Percentiles rank a stretch among this genome's conserved stretches.
These are phyloP conservation scores for Metarhizium rileyi DNA, from an alignment of 2,329 filamentous ascomycete species.

Conservation along the genomic window DNA sequence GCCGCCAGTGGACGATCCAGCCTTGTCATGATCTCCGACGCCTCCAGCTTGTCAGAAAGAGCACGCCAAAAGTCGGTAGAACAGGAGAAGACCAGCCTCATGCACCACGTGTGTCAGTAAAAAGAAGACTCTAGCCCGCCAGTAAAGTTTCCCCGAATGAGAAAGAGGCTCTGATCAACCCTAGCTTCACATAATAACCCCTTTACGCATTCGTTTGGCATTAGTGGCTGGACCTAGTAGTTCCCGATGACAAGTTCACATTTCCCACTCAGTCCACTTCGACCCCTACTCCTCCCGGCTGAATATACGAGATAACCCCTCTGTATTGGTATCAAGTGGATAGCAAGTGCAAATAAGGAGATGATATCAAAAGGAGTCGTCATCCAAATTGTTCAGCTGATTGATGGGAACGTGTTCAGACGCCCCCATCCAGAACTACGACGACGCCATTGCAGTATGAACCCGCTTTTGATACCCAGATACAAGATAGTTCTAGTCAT, in stretches of 20 bases:
- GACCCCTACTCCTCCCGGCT: neutral
- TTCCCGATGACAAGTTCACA: neutral
- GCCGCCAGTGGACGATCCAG: conserved; percentile 2
- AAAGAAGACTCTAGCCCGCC: neutral
- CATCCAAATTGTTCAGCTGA: conserved; percentile 29
- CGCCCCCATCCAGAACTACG: conserved; percentile 55
- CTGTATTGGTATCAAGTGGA: neutral
- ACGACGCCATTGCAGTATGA: conserved; percentile 57
- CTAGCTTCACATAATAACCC: neutral
- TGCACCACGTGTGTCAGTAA: neutral
- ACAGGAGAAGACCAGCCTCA: neutral
- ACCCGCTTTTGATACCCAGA: conserved; percentile 53
- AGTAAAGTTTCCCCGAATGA: neutral
- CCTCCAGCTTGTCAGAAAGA: neutral
- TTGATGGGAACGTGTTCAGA: conserved; percentile 43
- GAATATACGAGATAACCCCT: neutral
- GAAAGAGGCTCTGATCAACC: neutral
- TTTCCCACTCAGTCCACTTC: neutral
- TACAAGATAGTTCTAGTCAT: conserved; percentile 57
- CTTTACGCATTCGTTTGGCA: neutral
- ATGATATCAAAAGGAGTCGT: neutral
- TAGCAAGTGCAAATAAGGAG: neutral
- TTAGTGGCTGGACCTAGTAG: neutral
- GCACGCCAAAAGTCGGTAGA: neutral
- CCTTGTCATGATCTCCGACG: conserved; percentile 3